Percentiles rank a stretch among this genome's conserved stretches.
These are phyloP conservation scores for Aspergillus pseudonomiae DNA, from an alignment of 2,329 filamentous ascomycete genomes.

Conservation along the genomic window DNA sequence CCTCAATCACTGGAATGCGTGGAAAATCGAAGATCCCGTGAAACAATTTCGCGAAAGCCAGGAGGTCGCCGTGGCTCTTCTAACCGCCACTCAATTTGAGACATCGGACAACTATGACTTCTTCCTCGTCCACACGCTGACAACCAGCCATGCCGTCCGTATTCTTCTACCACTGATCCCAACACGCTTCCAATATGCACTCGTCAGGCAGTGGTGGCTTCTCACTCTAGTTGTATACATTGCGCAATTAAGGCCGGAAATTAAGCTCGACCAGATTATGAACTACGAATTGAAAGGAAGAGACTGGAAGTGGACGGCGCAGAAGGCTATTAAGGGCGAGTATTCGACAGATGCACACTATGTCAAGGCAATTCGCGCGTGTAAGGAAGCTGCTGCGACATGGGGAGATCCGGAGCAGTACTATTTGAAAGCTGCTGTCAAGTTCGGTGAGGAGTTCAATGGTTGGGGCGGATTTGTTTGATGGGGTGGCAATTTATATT, in stretches of 20 bases:
- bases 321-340: conserved; percentile 69
- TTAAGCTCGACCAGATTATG: conserved; percentile 67
- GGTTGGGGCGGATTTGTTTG: conserved; percentile 62
- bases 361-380: conserved; percentile 76
- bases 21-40: conserved; percentile 71
- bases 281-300: conserved; percentile 63
- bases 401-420: conserved; percentile 50
- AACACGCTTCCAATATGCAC: conserved; percentile 67
- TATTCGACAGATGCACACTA: conserved; percentile 78
- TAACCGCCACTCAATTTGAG: conserved; percentile 38
- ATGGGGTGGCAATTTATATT: not conserved
- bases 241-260: conserved; percentile 69
- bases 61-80: conserved; percentile 53
- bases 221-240: conserved; percentile 79
- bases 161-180: conserved; percentile 80
- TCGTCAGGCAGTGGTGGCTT: conserved; percentile 90
- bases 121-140: conserved; percentile 79
- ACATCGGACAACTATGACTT: conserved; percentile 70
- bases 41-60: conserved; percentile 75
- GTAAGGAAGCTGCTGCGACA: conserved; percentile 35
- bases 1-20: conserved; percentile 89
- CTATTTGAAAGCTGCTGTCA: conserved; percentile 54
- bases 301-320: conserved; percentile 76
- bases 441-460: conserved; percentile 59
- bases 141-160: conserved; percentile 84